These are phyloP conservation scores for Nicotiana paniculata DNA, from an alignment of 257 asterid species.

Conservation along the genomic window DNA sequence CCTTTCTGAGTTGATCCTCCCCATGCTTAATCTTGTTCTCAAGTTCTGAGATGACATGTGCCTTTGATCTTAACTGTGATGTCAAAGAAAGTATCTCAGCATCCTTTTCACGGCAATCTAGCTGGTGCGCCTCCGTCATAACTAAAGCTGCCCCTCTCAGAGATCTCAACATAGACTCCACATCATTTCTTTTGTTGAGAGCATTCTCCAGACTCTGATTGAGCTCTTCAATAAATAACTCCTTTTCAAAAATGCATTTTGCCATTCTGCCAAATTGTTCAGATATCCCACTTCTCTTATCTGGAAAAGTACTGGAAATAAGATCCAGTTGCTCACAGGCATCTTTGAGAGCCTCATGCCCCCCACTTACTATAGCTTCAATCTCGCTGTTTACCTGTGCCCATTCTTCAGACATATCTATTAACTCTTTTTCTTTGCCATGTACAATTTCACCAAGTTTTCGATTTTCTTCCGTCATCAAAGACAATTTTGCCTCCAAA, in stretches of 20 bases:
- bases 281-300: conserved; percentile 44
- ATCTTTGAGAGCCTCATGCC: conserved; percentile 61
- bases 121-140: conserved; percentile 80
- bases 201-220: conserved; percentile 66
- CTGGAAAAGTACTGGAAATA: conserved; percentile 47
- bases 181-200: conserved; percentile 45
- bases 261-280: conserved; percentile 64
- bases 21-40: conserved; percentile 42
- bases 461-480: conserved; percentile 43
- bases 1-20: conserved; percentile 42
- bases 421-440: conserved; percentile 50
- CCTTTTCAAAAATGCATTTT: conserved; percentile 57
- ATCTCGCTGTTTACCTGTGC: conserved; percentile 47
- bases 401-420: conserved; percentile 46
- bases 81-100: conserved; percentile 42
- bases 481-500: conserved; percentile 37
- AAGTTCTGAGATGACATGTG: conserved; percentile 41
- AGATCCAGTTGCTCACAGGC: conserved; percentile 51
- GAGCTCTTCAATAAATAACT: conserved; percentile 57
- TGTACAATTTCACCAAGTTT: conserved; percentile 41
- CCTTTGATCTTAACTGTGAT: conserved; percentile 42
- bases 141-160: conserved; percentile 88
- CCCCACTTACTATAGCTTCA: conserved; percentile 60
- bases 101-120: conserved; percentile 68
- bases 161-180: conserved; percentile 93